Evolutionary conservation across 257 asterid species (phyloP), one percentile per base, ranked within the genome.

Genomic region (Euphrasia confusa): DNA sequence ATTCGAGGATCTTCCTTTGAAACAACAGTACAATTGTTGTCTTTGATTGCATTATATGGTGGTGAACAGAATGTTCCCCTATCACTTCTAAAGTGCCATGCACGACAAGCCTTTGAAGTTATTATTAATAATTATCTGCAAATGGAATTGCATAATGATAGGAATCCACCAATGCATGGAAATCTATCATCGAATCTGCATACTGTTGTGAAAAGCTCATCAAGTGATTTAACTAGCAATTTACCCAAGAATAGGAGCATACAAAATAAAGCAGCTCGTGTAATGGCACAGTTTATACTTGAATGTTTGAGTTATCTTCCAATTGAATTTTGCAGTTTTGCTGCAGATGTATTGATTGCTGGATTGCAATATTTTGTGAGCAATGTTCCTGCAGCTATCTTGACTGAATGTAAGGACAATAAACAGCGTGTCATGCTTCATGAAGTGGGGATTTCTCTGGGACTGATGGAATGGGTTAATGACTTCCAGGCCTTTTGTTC

Each of bases 261-360:
- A 61, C 68, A 68, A 40, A 73, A 62, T 58, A 75, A 68, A 70
- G 81, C 72, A 12, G 71, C 70, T 60, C 52, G 77, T 44, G 77
- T 67, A 61, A 71, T 73, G 64, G 80, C 97, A 44, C 83, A 78
- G 72, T 89, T 93, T 70, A 60, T 87, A 58, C 86, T 93, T 50
- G 92, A 93, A 67, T 87, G 94, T 76, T 81, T 93, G 71, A 69
- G 94, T 49, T 83, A 84, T 81, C 71, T 93, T 28, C 99, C 99
- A 52, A 37, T 75, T 75, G 99, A 93, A 68, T 93, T 83, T 78
- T 82, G 90, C 77, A 78, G 87, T 69, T 89, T 81, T 73, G 94
- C 91, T 67, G 91, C 84, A 30, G 88, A 80, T 35, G 70, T 93
- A 44, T 75, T 93, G 80, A 88, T 93, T 74, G 58, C 94, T 71